Base-by-base conservation (phyloP, 1,139 yeast genomes). In the Suhomyces taliae region DNA sequence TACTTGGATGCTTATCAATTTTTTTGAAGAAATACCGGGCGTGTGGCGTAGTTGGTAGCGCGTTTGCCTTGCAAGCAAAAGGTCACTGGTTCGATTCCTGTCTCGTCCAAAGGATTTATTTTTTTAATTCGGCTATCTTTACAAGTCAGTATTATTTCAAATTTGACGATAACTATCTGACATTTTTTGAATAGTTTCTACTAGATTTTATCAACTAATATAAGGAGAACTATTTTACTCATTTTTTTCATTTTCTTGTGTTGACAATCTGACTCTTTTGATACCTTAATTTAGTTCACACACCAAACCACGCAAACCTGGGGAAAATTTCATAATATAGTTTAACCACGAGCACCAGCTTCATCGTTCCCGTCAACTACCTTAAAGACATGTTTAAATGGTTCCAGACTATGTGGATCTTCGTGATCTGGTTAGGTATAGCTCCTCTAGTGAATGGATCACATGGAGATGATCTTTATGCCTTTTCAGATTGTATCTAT, bases 21-120 rank as follows among this genome's bases (percentile, higher is more conserved):
- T n/a, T 29, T 9, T 29, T 1, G 11, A 29, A 19, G 11, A 29
- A 9, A 9, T 29, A 29, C 32, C 32, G 82, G 83, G 83, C 82
- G 82, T 77, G 82, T 79, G 82, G 84, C 83, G 83, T 75, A 79
- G 84, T 78, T 78, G 84, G 84, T 79, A 79, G 83, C 82, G 83
- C 83, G 83, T 74, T 69, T 71, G 81, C 83, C 79, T 79, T 77
- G 83, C 83, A 79, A 74, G 83, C 78, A 70, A 69, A 73, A 79
- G 83, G 83, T 78, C 83, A 75, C 71, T 71, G 82, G 82, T 79
- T 79, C 83, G 82, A 79, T 65, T 78, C 83, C 82, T 74, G 77
- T 75, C 82, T 78, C 81, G 82, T 78, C 82, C 83, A 78, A 14
- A 14, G 15, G 15, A 14, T 14, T 33, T 10, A 3, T 7, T 37